Evolutionary conservation across 2,329 filamentous ascomycete genomes (phyloP).

Genomic region (Aspergillus fischeri): DNA sequence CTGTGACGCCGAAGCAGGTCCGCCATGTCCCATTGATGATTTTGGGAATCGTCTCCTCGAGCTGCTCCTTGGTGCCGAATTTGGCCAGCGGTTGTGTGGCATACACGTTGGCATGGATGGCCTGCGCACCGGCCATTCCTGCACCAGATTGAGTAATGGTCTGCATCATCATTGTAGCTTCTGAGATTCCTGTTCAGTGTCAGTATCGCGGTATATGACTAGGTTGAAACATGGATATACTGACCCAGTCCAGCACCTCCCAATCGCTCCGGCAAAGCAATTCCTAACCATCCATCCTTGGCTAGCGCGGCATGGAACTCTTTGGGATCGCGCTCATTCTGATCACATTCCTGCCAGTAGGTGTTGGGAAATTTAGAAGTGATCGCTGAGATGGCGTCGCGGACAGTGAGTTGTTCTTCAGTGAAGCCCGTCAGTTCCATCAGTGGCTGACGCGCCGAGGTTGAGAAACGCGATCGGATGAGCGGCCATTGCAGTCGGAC

Average conservation of each 20-base stretch:
- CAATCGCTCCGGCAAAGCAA: slow-evolving; percentile 69
- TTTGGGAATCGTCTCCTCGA: slow-evolving; percentile 60
- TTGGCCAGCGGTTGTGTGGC: slow-evolving; percentile 67
- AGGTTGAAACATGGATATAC: neutral
- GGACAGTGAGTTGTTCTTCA: slow-evolving; percentile 67
- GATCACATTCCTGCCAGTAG: slow-evolving; percentile 74
- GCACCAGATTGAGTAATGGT: slow-evolving; percentile 71
- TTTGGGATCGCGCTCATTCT: slow-evolving; percentile 65
- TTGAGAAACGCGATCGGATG: slow-evolving; percentile 25
- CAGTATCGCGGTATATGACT: no score
- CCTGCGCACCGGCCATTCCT: slow-evolving; percentile 66
- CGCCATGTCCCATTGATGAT: slow-evolving; percentile 69
- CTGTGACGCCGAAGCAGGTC: slow-evolving; percentile 80
- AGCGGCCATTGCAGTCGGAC: neutral
- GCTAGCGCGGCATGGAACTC: slow-evolving; percentile 74
- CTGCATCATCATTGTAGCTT: slow-evolving; percentile 85
- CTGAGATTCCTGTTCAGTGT: slow-evolving; percentile 53
- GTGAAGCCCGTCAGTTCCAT: slow-evolving; percentile 73
- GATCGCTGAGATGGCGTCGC: slow-evolving; percentile 64
- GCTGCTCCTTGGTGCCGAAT: slow-evolving; percentile 65
- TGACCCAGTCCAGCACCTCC: slow-evolving; percentile 66
- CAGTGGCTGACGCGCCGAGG: slow-evolving; percentile 37
- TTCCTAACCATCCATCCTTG: slow-evolving; percentile 74
- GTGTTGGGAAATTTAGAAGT: slow-evolving; percentile 66
- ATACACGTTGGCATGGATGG: slow-evolving; percentile 54